Conservation (phyloP, 163 green algal genomes). For the Coccomyxa subellipsoidea region DNA sequence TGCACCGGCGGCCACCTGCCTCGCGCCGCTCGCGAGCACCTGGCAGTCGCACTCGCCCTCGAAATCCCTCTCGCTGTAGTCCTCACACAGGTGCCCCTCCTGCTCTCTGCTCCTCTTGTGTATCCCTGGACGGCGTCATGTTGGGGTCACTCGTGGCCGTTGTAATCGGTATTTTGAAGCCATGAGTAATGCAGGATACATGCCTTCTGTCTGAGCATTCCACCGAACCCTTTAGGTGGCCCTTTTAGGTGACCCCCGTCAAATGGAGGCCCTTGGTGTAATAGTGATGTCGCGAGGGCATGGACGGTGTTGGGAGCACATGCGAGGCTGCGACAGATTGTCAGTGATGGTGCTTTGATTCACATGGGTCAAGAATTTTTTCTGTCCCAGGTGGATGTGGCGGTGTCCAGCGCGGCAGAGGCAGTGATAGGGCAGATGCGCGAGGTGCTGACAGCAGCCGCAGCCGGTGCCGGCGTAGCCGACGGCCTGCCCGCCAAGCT, state of each 20-base stretch:
- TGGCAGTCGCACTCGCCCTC: conserved; percentile 73
- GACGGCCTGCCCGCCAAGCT: neutral
- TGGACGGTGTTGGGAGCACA: too few relatives aligned
- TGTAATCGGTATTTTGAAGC: too few relatives aligned
- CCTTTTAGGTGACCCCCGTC: too few relatives aligned
- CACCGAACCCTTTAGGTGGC: too few relatives aligned
- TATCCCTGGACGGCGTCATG: neutral
- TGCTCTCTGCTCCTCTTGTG: neutral
- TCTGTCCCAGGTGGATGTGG: conserved; percentile 26
- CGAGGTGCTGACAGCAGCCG: conserved; percentile 28
- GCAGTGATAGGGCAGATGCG: neutral
- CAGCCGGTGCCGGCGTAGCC: conserved; percentile 12
- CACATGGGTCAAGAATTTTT: neutral
- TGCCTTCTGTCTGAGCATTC: too few relatives aligned
- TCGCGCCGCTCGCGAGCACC: conserved; percentile 63
- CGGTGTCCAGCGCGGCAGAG: conserved; percentile 1
- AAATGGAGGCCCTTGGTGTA: too few relatives aligned
- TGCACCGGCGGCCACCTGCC: conserved; percentile 37
- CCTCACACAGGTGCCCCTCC: conserved; percentile 54
- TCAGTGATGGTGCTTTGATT: neutral
- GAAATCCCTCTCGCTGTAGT: conserved; percentile 60
- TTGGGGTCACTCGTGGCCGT: too few relatives aligned
- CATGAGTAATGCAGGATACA: too few relatives aligned
- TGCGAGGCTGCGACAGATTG: too few relatives aligned
- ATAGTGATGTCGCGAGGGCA: too few relatives aligned